Evolutionary conservation across 495 filamentous ascomycete species (phyloP).

Genomic region (Penicillium angulare): DNA sequence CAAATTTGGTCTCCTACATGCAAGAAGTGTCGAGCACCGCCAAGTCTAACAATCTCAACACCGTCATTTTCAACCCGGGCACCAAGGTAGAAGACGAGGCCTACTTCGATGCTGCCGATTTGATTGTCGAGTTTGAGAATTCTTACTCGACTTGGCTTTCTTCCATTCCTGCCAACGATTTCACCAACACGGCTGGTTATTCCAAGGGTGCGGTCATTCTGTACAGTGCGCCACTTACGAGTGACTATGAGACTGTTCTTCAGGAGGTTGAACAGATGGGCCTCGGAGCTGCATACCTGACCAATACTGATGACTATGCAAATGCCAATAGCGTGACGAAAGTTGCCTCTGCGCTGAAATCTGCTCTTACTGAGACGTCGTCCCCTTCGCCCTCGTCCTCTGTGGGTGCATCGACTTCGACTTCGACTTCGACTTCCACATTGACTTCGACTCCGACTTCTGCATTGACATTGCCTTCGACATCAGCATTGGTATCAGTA

Average conservation of each 20-base stretch:
- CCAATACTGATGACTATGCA: constrained; percentile 14
- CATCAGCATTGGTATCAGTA: too few relatives aligned
- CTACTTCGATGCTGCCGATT: constrained; percentile 19
- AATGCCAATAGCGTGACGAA: constrained; percentile 8
- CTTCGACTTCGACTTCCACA: too few relatives aligned
- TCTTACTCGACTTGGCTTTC: constrained; percentile 17
- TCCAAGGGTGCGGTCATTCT: constrained; percentile 20
- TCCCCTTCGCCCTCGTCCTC: too few relatives aligned
- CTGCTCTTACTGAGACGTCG: too few relatives aligned
- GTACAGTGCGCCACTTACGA: constrained; percentile 11
- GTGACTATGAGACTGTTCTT: constrained; percentile 10
- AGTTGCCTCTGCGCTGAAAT: constrained; percentile 12
- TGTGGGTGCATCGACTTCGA: too few relatives aligned
- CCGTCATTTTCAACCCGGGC: constrained; percentile 22
- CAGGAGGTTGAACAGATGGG: constrained; percentile 15
- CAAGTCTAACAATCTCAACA: constrained; percentile 9
- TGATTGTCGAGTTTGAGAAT: constrained; percentile 26
- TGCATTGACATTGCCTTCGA: too few relatives aligned
- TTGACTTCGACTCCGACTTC: too few relatives aligned
- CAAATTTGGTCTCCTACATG: constrained; percentile 30
- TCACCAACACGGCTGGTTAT: constrained; percentile 3
- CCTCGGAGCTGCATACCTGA: constrained; percentile 23
- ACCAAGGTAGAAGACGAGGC: constrained; percentile 7
- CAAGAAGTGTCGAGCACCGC: constrained; percentile 25
- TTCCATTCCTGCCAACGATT: constrained; percentile 1